phyloP scores from a whole-genome alignment of 257 asterid species.

The Penstemon davidsonii region DNA sequence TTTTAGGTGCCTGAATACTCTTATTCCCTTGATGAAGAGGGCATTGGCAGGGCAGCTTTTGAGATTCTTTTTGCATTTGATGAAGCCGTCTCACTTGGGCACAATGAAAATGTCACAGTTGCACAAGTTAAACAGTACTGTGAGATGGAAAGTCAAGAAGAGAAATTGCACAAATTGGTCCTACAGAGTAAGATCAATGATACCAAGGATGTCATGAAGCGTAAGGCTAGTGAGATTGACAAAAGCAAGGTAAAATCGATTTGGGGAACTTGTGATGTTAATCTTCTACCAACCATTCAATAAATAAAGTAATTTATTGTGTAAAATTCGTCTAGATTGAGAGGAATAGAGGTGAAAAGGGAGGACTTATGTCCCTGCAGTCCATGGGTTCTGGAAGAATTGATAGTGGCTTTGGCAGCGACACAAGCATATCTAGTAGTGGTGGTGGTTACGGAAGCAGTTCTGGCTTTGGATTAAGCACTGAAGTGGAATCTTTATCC shows the following conservation, averaged over 20 bases:
- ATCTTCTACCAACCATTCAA: not conserved
- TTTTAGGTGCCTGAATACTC: constrained; percentile 83
- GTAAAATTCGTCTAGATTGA: constrained; percentile 43
- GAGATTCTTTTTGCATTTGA: constrained; percentile 92
- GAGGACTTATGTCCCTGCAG: constrained; percentile 51
- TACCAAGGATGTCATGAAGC: constrained; percentile 85
- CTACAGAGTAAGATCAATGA: constrained; percentile 86
- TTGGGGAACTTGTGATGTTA: not conserved
- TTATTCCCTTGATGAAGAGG: constrained; percentile 89
- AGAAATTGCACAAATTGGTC: constrained; percentile 80
- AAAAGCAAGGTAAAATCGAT: constrained; percentile 71
- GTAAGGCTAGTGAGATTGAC: constrained; percentile 94
- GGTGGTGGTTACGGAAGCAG: constrained; percentile 51
- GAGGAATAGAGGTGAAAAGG: constrained; percentile 53
- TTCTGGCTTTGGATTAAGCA: constrained; percentile 48
- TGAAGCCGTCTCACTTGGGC: constrained; percentile 88
- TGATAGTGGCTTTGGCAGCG: constrained; percentile 56
- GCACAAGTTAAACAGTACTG: constrained; percentile 95
- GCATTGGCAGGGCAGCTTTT: constrained; percentile 79
- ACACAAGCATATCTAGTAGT: constrained; percentile 35
- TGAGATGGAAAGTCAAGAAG: constrained; percentile 98
- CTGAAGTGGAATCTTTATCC: constrained; percentile 50
- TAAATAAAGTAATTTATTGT: constrained; percentile 10
- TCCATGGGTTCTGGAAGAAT: constrained; percentile 56
- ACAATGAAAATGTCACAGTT: constrained; percentile 91